A percentile compares a stretch with the other conserved stretches of the same genome.
Conservation (phyloP, 106 monocot species). For the Amphibolis antarctica region DNA sequence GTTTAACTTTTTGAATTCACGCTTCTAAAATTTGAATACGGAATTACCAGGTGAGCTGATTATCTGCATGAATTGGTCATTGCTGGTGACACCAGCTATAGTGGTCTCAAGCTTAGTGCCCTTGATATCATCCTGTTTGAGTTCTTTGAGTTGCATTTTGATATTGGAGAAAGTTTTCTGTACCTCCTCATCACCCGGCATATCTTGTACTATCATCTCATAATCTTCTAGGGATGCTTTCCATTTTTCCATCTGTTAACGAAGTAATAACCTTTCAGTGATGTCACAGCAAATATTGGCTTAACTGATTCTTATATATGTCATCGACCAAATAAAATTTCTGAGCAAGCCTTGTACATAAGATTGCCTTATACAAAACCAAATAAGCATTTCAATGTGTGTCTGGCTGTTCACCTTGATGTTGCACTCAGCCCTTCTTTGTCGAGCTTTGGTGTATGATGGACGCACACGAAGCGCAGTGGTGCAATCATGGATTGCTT, state of each 20-base stretch:
- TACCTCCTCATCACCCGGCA: neutral
- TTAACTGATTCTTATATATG: too few species aligned
- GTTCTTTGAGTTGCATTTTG: neutral
- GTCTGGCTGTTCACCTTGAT: slow-evolving; percentile 32
- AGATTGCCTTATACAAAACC: neutral
- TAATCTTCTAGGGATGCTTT: neutral
- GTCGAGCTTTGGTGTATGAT: slow-evolving; percentile 52
- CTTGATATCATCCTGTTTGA: neutral
- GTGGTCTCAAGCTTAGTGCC: too few species aligned
- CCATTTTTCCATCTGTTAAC: neutral
- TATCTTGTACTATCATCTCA: neutral
- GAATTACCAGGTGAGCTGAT: too few species aligned
- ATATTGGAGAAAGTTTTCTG: neutral
- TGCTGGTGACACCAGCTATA: too few species aligned
- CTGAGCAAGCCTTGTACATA: too few species aligned
- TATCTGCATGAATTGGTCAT: too few species aligned
- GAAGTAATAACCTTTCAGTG: neutral
- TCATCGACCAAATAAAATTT: too few species aligned
- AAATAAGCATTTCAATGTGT: neutral
- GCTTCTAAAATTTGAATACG: too few species aligned
- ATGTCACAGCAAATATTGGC: too few species aligned
- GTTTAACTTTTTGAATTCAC: too few species aligned
- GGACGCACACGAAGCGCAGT: slow-evolving; percentile 43
- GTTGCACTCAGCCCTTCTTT: slow-evolving; percentile 76
- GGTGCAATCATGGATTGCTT: slow-evolving; percentile 64